phyloP scores from a whole-genome alignment of 2,329 filamentous ascomycete genomes.

The Myriosclerotinia scirpicola region DNA sequence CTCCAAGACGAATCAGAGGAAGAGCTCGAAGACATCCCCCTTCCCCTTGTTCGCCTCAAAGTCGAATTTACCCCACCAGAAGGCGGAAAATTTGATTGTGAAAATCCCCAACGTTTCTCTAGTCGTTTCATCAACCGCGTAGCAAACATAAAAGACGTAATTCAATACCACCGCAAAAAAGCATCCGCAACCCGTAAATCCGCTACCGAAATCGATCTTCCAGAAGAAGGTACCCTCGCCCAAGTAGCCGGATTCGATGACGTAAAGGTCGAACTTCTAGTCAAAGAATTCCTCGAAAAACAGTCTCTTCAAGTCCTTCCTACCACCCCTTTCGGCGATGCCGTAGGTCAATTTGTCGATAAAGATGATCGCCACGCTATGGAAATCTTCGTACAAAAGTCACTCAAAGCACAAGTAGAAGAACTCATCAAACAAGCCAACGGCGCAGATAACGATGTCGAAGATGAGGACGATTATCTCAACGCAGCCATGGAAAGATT shows the following conservation, averaged over 20 bases:
- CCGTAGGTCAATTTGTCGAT: constrained; percentile 87
- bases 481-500: constrained; percentile 72
- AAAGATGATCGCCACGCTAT: constrained; percentile 95
- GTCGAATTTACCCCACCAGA: constrained; percentile 88
- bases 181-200: constrained; percentile 51
- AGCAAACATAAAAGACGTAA: constrained; percentile 90
- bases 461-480: constrained; percentile 69
- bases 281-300: constrained; percentile 78
- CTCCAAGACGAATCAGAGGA: constrained; percentile 65
- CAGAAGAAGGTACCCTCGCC: constrained; percentile 63
- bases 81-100: constrained; percentile 81
- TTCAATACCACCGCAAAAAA: constrained; percentile 92
- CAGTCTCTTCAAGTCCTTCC: constrained; percentile 88
- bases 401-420: constrained; percentile 67
- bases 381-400: constrained; percentile 75
- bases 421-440: constrained; percentile 53
- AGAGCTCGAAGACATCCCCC: constrained; percentile 62
- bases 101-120: constrained; percentile 95
- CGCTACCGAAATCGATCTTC: constrained; percentile 51
- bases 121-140: constrained; percentile 89
- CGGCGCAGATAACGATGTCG: constrained; percentile 57
- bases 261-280: constrained; percentile 84
- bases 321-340: constrained; percentile 88
- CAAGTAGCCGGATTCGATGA: constrained; percentile 62
- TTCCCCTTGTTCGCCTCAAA: constrained; percentile 83